phyloP scores from a whole-genome alignment of 192 early-diverging fungal species.

The Kickxella alabastrina region DNA sequence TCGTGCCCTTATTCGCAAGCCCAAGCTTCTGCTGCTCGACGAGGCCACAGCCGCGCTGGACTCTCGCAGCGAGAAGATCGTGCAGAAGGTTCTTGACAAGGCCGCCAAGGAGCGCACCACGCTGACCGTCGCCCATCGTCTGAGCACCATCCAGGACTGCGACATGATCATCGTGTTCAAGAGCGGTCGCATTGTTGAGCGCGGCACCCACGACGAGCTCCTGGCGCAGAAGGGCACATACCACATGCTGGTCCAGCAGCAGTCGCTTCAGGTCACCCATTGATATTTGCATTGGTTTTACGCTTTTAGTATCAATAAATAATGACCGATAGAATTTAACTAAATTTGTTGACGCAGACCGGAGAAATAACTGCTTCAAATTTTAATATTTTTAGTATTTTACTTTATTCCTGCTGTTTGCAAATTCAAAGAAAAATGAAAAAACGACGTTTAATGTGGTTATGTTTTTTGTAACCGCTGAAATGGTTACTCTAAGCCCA shows the following conservation, averaged over 20 bases:
- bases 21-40: constrained; percentile 80
- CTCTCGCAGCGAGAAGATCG: constrained; percentile 65
- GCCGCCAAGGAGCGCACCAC: constrained; percentile 68
- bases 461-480: too few relatives aligned
- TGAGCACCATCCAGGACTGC: constrained; percentile 66
- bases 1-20: constrained; percentile 80
- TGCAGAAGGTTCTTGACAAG: constrained; percentile 67
- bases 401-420: too few relatives aligned
- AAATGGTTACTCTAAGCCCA: too few relatives aligned
- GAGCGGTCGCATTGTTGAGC: constrained; percentile 59
- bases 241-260: constrained; percentile 36
- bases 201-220: constrained; percentile 59
- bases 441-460: too few relatives aligned
- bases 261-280: constrained; percentile 60
- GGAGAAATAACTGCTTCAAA: too few relatives aligned
- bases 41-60: constrained; percentile 77
- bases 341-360: too few relatives aligned
- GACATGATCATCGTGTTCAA: constrained; percentile 78
- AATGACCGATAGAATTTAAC: too few relatives aligned
- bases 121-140: constrained; percentile 69
- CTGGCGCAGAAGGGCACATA: constrained; percentile 55
- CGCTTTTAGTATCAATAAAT: too few relatives aligned
- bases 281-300: constrained; percentile 15
- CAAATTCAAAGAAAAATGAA: too few relatives aligned
- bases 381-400: too few relatives aligned